Percentiles rank a stretch among this genome's conserved stretches.
Conservation (phyloP, 805 yeast species). For the Yarrowia phangngaensis region DNA sequence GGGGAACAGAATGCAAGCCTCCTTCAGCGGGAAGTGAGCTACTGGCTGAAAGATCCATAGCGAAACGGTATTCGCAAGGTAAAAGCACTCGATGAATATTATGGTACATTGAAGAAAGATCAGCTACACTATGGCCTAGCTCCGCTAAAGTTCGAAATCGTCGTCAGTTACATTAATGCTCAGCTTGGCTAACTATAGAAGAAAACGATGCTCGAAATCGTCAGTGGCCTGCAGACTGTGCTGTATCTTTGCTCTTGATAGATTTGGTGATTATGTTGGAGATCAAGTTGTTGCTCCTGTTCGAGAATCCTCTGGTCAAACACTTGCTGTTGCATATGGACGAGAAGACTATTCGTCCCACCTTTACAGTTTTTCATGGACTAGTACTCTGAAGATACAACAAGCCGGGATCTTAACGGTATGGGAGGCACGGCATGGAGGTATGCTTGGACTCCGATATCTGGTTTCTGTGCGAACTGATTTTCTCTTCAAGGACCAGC, state of each 20-base stretch:
- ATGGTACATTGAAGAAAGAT: too few relatives aligned
- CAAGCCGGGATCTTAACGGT: constrained; percentile 51
- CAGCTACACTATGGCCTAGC: too few relatives aligned
- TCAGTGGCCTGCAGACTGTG: constrained; percentile 71
- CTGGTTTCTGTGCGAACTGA: constrained; percentile 86
- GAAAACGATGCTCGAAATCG: constrained; percentile 66
- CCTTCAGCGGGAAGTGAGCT: too few relatives aligned
- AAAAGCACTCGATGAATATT: too few relatives aligned
- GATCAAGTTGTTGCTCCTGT: constrained; percentile 99
- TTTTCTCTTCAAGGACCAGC: constrained; percentile 54
- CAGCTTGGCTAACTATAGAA: too few relatives aligned
- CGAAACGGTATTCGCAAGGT: too few relatives aligned
- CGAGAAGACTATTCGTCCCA: constrained; percentile 52
- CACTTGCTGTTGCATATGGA: constrained; percentile 75
- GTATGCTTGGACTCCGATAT: constrained; percentile 87
- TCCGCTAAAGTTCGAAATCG: too few relatives aligned
- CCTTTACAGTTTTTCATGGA: constrained; percentile 62
- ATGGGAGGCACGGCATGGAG: constrained; percentile 99
- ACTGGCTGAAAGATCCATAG: too few relatives aligned
- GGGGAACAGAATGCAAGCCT: too few relatives aligned
- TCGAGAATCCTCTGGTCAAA: constrained; percentile 92
- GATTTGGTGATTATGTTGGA: constrained; percentile 95
- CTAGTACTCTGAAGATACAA: constrained; percentile 58
- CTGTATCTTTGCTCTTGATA: constrained; percentile 82
- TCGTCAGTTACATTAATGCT: too few relatives aligned